phyloP scores from a whole-genome alignment of 495 filamentous ascomycete genomes.

The Penicillium egyptiacum region DNA sequence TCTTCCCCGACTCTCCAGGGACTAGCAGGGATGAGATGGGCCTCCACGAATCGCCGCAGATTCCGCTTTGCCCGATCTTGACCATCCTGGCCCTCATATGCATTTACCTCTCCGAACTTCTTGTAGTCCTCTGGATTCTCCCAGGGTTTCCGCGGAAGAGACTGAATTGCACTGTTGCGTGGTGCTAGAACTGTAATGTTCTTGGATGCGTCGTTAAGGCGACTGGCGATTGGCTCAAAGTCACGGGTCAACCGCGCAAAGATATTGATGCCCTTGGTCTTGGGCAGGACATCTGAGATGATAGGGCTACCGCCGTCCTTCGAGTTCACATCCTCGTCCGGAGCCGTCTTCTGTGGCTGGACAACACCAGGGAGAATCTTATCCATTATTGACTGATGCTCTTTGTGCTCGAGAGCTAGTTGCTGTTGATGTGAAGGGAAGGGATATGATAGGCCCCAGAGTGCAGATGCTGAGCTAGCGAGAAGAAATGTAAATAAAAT shows the following conservation, averaged over 20 bases:
- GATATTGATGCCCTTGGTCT: slow-evolving; percentile 77
- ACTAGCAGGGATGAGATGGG: slow-evolving; percentile 72
- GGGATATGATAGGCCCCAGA: slow-evolving; percentile 17
- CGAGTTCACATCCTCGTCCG: slow-evolving; percentile 23
- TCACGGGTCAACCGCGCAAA: slow-evolving; percentile 86
- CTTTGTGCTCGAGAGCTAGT: slow-evolving; percentile 14
- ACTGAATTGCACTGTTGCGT: slow-evolving; percentile 74
- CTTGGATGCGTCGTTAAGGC: slow-evolving; percentile 63
- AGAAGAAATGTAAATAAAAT: slow-evolving; percentile 18
- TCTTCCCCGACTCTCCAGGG: slow-evolving; percentile 82
- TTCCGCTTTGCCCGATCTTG: slow-evolving; percentile 79
- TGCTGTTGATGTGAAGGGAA: slow-evolving; percentile 13
- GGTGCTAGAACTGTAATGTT: slow-evolving; percentile 94
- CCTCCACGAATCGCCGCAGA: slow-evolving; percentile 79
- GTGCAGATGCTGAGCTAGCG: slow-evolving; percentile 14
- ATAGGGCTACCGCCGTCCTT: slow-evolving; percentile 42
- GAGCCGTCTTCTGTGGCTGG: slow-evolving; percentile 38
- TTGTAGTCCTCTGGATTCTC: slow-evolving; percentile 82
- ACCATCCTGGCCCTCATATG: slow-evolving; percentile 78
- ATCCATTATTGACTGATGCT: slow-evolving; percentile 38
- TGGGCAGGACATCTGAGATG: slow-evolving; percentile 84
- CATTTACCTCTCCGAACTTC: slow-evolving; percentile 62
- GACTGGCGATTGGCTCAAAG: slow-evolving; percentile 67
- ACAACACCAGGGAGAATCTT: slow-evolving; percentile 30
- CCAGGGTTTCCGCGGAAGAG: slow-evolving; percentile 88